Conservation (phyloP, 768 basidiomycete genomes). For the Phanerochaete carnosa region DNA sequence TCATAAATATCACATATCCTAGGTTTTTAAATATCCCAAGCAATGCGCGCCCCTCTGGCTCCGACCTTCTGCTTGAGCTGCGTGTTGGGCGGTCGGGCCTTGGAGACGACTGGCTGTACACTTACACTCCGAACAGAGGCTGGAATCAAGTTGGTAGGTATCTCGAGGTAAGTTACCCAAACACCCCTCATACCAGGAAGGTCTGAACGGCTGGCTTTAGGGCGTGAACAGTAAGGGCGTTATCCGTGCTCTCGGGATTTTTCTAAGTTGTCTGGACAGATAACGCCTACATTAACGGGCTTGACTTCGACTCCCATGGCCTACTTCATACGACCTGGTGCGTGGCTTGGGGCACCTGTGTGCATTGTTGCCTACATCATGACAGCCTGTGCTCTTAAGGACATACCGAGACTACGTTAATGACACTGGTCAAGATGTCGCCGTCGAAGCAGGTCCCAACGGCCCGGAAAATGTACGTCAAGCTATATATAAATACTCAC, state of each 20-base stretch:
- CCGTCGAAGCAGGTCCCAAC: constrained; percentile 37
- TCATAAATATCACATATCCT: constrained; percentile 36
- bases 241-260: background rate
- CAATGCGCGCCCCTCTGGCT: background rate
- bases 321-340: constrained; percentile 31
- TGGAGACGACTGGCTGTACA: constrained; percentile 37
- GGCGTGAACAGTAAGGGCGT: constrained; percentile 32
- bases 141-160: constrained; percentile 32
- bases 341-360: background rate
- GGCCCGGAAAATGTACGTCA: constrained; percentile 34
- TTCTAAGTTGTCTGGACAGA: constrained; percentile 16
- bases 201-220: constrained; percentile 10
- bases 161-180: constrained; percentile 30
- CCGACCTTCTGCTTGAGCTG: constrained; percentile 33
- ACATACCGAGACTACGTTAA: constrained; percentile 38
- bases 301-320: constrained; percentile 31
- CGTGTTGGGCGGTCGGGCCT: constrained; percentile 34
- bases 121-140: constrained; percentile 26
- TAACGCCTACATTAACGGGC: constrained; percentile 37
- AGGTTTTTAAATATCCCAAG: constrained; percentile 24
- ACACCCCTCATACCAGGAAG: background rate
- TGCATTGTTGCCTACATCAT: background rate
- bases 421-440: constrained; percentile 34
- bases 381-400: constrained; percentile 16
- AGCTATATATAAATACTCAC: background rate